Base-by-base conservation (phyloP, 495 filamentous ascomycete genomes). In the Hypoxylon crocopeplum region DNA sequence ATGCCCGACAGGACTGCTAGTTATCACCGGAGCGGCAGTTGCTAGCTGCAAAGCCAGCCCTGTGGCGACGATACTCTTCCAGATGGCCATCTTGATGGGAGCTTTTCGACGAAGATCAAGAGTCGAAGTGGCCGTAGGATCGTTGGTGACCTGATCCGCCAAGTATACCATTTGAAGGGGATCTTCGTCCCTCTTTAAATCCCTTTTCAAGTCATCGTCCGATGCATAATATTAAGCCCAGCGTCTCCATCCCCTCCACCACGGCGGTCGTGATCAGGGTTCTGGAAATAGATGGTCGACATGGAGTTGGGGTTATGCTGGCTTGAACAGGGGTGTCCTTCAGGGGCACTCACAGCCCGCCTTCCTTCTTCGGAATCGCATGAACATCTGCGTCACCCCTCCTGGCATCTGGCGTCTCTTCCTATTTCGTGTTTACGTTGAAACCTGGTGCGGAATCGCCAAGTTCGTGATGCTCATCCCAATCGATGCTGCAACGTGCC, bases 11-110 rank as follows among this genome's bases (percentile, higher is more conserved):
- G 67, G 67, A n/a, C 36, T 63, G 7, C 55, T 55, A 45, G 42
- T 56, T 15, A 55, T 50, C 1, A 40, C 63, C 1, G 59, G 48
- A 19, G 25, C 27, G 17, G 54, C 7, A 39, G 54, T 49, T 36
- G 51, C 57, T 48, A 73, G 67, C 55, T 73, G 63, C 25, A 67
- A 52, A 49, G 70, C 63, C 48, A 75, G 64, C 69, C 72, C 73
- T 20, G 37, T 60, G 17, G 64, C 63, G 40, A 32, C 50, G 41
- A 74, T 69, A 47, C 73, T 73, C 17, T 71, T 70, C 25, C 42
- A 58, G 42, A 68, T 72, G 45, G 62, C 54, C 40, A 69, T 75
- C 51, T 56, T 67, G 15, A 59, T 58, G 11, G 22, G 1, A 13
- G 36, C 5, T 49, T 37, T 33, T 46, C 49, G 33, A 61, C 27